Conservation (phyloP, 2,329 filamentous ascomycete genomes). For the Madurella fahalii region DNA sequence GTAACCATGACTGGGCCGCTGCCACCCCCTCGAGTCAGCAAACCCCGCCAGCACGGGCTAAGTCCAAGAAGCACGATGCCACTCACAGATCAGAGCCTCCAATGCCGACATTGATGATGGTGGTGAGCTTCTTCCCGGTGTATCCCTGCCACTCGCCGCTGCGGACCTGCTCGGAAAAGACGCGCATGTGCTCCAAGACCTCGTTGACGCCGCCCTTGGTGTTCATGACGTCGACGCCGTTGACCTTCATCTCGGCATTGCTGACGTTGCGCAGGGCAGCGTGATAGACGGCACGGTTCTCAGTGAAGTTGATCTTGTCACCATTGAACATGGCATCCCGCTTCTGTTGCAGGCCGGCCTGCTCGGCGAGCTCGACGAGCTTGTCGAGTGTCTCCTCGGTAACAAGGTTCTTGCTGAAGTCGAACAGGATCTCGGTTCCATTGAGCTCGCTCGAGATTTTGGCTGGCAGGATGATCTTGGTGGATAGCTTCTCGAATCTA, state of each 20-base stretch:
- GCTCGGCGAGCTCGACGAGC: slow-evolving; percentile 83
- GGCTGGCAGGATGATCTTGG: slow-evolving; percentile 77
- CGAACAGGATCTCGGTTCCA: slow-evolving; percentile 84
- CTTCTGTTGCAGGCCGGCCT: slow-evolving; percentile 87
- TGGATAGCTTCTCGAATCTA: slow-evolving; percentile 87
- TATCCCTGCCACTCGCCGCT: slow-evolving; percentile 96
- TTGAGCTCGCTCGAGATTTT: slow-evolving; percentile 53
- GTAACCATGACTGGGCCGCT: slow-evolving; percentile 98
- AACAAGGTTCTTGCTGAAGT: slow-evolving; percentile 99
- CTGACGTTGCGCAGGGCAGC: slow-evolving; percentile 85
- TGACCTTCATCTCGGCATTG: slow-evolving; percentile 70
- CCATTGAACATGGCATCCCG: slow-evolving; percentile 96
- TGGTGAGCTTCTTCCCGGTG: slow-evolving; percentile 95
- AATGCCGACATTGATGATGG: slow-evolving; percentile 95
- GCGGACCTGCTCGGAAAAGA: slow-evolving; percentile 91
- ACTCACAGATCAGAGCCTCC: slow-evolving; percentile 96
- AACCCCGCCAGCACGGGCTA: neutral
- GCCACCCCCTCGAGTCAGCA: slow-evolving; percentile 25
- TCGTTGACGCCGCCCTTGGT: slow-evolving; percentile 82
- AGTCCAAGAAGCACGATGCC: neutral
- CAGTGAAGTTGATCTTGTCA: slow-evolving; percentile 99
- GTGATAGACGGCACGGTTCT: slow-evolving; percentile 94
- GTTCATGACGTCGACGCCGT: slow-evolving; percentile 89
- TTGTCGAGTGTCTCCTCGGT: slow-evolving; percentile 87
- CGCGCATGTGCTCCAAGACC: slow-evolving; percentile 95